Conservation (phyloP, 129 eudicot genomes). For the Artemisia annua region DNA sequence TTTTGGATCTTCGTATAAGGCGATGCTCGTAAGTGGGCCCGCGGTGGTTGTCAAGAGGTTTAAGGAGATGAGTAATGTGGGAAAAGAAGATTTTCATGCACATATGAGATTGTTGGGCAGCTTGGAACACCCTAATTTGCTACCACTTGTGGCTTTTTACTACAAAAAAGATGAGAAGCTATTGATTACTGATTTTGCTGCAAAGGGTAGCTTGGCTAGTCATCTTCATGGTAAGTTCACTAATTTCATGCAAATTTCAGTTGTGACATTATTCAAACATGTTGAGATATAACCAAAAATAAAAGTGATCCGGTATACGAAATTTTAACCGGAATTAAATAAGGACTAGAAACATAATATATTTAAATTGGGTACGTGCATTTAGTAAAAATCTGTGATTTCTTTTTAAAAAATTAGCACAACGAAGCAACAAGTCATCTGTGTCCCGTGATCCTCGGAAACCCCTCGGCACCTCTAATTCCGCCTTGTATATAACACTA, state of each 20-base stretch:
- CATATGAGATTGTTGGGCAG: slow-evolving; percentile 74
- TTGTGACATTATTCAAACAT: background rate
- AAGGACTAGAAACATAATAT: no score
- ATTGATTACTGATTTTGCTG: slow-evolving; percentile 59
- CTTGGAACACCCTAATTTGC: slow-evolving; percentile 62
- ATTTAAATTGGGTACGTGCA: no score
- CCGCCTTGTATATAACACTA: no score
- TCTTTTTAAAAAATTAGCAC: no score
- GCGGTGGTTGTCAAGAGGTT: slow-evolving; percentile 66
- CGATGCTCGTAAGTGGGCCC: slow-evolving; percentile 36
- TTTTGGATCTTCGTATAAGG: slow-evolving; percentile 82
- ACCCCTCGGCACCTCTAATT: no score
- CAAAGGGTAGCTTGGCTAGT: slow-evolving; percentile 76
- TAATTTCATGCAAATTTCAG: background rate
- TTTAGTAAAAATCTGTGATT: no score
- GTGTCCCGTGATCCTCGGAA: no score
- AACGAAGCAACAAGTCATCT: no score
- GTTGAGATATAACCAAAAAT: background rate
- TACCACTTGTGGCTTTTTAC: slow-evolving; percentile 76
- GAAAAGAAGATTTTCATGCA: slow-evolving; percentile 66
- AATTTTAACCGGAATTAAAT: no score
- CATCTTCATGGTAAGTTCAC: slow-evolving; percentile 73
- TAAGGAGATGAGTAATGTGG: slow-evolving; percentile 61
- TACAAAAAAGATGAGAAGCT: slow-evolving; percentile 77
- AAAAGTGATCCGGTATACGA: no score